phyloP scores from a whole-genome alignment of 768 basidiomycete species.

The Hydnum rufescens region DNA sequence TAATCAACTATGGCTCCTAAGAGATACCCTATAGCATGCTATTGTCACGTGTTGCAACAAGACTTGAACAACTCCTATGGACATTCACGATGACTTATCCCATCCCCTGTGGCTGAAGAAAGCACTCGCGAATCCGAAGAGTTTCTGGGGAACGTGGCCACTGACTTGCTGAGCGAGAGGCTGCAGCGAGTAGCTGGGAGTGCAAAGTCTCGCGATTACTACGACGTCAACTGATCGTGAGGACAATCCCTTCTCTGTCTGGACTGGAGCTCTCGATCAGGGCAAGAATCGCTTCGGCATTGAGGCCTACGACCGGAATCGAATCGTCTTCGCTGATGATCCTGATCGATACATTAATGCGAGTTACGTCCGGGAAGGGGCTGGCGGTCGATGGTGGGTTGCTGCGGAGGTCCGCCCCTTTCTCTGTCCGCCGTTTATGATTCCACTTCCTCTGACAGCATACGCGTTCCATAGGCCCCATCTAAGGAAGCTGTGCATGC shows the following conservation, averaged over 20 bases:
- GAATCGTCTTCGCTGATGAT: constrained; percentile 31
- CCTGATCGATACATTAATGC: constrained; percentile 50
- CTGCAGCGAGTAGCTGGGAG: background rate
- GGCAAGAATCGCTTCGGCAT: constrained; percentile 18
- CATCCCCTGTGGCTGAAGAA: background rate
- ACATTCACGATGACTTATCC: background rate
- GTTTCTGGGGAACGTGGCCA: background rate
- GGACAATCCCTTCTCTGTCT: background rate
- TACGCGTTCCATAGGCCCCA: constrained; percentile 28
- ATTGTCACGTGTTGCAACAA: too few relatives aligned
- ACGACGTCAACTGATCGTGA: background rate
- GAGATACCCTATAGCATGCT: background rate
- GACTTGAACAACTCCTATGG: background rate
- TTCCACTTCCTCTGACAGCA: background rate
- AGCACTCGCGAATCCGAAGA: background rate
- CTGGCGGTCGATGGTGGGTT: constrained; percentile 64
- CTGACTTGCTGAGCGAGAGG: background rate
- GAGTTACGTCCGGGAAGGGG: constrained; percentile 62
- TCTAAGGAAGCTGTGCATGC: constrained; percentile 47
- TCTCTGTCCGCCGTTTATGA: background rate
- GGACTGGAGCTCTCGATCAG: background rate
- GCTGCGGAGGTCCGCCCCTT: constrained; percentile 35
- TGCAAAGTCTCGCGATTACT: background rate
- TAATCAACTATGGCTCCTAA: background rate
- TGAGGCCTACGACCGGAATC: constrained; percentile 64